phyloP scores from a whole-genome alignment of 345 rosid species.

The Microthlaspi erraticum region DNA sequence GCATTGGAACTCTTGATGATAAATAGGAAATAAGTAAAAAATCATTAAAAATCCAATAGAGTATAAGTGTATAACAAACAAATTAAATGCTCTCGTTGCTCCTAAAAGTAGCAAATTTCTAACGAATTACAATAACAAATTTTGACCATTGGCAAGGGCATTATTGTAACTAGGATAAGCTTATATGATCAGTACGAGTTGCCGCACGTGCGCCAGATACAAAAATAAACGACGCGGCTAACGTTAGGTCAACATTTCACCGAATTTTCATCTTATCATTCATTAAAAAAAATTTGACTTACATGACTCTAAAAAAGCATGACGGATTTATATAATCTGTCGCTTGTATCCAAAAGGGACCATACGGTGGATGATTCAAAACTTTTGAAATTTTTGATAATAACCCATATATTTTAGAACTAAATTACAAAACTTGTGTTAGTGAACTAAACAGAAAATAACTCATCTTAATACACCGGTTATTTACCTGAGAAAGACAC shows the following conservation, averaged over 20 bases:
- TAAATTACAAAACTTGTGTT: not conserved
- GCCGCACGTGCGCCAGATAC: constrained; percentile 31
- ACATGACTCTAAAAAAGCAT: too few species aligned
- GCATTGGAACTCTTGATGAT: not conserved
- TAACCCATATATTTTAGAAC: not conserved
- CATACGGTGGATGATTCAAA: not conserved
- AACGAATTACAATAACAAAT: not conserved
- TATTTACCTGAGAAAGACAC: not conserved
- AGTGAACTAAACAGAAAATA: not conserved
- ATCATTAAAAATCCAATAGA: not conserved
- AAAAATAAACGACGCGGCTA: constrained; percentile 15
- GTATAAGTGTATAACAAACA: too few species aligned
- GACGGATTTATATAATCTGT: too few species aligned
- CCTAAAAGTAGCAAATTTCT: not conserved
- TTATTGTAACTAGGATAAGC: not conserved
- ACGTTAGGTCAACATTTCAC: constrained; percentile 26
- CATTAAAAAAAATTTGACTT: not conserved
- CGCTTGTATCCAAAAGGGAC: too few species aligned
- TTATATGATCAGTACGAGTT: not conserved
- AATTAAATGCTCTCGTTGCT: not conserved
- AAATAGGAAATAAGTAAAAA: not conserved
- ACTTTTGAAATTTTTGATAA: not conserved
- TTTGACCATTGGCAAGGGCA: constrained; percentile 20
- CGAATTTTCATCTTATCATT: constrained; percentile 1
- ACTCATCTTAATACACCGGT: not conserved